phyloP scores from a whole-genome alignment of 768 basidiomycete species.

The Neoboletus subvelutipes region DNA sequence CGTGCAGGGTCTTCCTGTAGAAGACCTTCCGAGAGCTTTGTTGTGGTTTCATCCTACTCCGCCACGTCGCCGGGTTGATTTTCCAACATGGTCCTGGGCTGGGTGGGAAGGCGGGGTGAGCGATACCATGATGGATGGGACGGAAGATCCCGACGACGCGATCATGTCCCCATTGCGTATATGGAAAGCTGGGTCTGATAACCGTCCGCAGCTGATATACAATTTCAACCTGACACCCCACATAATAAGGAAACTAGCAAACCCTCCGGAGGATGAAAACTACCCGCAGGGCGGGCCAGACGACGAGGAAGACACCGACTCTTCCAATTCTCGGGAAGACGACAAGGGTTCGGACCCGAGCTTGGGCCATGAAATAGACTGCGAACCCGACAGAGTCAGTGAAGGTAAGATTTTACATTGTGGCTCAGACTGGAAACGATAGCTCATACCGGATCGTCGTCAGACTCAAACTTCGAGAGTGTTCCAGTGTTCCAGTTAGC shows the following conservation, averaged over 20 bases:
- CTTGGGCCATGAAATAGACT: too few species aligned
- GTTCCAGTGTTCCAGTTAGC: background rate
- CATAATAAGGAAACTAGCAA: background rate
- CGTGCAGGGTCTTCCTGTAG: slow-evolving; percentile 12
- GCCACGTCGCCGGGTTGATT: slow-evolving; percentile 3
- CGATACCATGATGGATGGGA: background rate
- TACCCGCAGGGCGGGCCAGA: background rate
- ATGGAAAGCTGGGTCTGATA: slow-evolving; percentile 4
- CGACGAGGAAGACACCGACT: background rate
- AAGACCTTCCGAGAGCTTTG: slow-evolving; percentile 12
- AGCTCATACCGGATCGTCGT: background rate
- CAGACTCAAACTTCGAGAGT: background rate
- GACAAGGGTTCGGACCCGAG: background rate
- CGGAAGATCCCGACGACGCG: too few species aligned
- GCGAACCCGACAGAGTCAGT: background rate
- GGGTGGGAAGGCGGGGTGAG: slow-evolving; percentile 7
- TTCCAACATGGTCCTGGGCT: slow-evolving; percentile 13
- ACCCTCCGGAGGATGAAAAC: background rate
- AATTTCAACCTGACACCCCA: slow-evolving; percentile 1
- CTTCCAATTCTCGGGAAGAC: background rate
- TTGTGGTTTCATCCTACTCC: slow-evolving; percentile 6
- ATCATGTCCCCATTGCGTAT: background rate
- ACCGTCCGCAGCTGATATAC: slow-evolving; percentile 4
- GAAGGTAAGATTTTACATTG: background rate
- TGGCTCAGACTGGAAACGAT: background rate